These are phyloP conservation scores for Euphorbia corollata DNA, from an alignment of 441 rosid species.

Conservation along the genomic window DNA sequence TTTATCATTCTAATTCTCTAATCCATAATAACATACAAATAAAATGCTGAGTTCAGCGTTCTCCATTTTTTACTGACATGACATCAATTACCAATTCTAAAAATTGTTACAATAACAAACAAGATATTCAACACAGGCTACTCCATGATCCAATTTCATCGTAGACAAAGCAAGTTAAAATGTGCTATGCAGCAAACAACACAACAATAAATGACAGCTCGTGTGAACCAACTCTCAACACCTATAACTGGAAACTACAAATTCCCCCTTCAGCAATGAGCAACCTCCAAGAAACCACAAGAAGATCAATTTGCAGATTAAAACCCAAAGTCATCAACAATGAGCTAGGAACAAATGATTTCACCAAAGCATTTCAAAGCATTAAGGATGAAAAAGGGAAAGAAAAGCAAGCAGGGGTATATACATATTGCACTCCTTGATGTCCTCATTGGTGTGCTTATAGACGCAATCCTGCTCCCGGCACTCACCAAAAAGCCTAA, in stretches of 20 bases:
- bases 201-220: background rate
- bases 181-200: background rate
- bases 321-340: background rate
- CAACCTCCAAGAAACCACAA: background rate
- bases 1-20: background rate
- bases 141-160: background rate
- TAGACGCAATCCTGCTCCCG: constrained; percentile 96
- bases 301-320: background rate
- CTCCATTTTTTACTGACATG: constrained; percentile 3
- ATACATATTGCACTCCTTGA: constrained; percentile 97
- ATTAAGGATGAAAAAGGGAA: background rate
- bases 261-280: background rate
- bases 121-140: background rate
- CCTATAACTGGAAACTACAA: background rate
- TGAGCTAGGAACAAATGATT: background rate
- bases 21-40: background rate
- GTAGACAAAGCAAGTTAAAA: background rate
- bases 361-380: background rate
- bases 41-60: background rate
- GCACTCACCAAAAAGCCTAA: constrained; percentile 85
- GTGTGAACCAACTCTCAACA: background rate
- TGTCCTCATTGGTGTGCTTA: constrained; percentile 92
- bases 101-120: background rate
- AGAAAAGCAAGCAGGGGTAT: constrained; percentile 12
- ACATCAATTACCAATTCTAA: background rate